Evolutionary conservation across 2,329 filamentous ascomycete species (phyloP).

Genomic region (Trichoderma aggressivum): DNA sequence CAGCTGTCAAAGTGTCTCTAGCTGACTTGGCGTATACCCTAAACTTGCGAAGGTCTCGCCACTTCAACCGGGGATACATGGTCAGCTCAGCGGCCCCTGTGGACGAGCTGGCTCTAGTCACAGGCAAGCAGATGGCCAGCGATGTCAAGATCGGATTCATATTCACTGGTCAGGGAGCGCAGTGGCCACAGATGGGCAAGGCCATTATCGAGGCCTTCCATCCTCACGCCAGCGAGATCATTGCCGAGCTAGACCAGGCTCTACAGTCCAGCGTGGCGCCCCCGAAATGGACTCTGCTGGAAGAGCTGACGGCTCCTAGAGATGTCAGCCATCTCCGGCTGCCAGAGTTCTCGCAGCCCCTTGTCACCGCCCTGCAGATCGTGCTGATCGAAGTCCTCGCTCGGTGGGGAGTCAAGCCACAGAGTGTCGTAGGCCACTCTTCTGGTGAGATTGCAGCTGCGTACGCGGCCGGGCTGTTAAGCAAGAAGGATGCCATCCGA

Average conservation of each 20-base stretch:
- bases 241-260: not conserved
- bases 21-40: not conserved
- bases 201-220: too few species aligned
- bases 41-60: not conserved
- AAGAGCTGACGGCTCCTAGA: not conserved
- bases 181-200: slow-evolving; percentile 6
- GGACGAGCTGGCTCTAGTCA: too few species aligned
- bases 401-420: slow-evolving; percentile 29
- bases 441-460: slow-evolving; percentile 49
- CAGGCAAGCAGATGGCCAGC: too few species aligned
- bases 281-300: not conserved
- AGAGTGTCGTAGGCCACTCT: slow-evolving; percentile 44
- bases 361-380: slow-evolving; percentile 30
- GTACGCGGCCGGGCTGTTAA: slow-evolving; percentile 44
- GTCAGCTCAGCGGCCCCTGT: too few species aligned
- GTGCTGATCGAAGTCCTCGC: slow-evolving; percentile 23
- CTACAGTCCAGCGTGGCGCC: not conserved
- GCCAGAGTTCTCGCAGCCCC: slow-evolving; percentile 30
- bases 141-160: not conserved
- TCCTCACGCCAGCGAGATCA: too few species aligned
- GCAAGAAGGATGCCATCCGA: slow-evolving; percentile 23
- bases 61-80: not conserved
- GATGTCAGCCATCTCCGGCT: slow-evolving; percentile 11
- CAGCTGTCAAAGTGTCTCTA: not conserved
- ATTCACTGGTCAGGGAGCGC: slow-evolving; percentile 11